Conservation (phyloP, 2,329 filamentous ascomycete genomes). For the Hirsutella thompsonii region DNA sequence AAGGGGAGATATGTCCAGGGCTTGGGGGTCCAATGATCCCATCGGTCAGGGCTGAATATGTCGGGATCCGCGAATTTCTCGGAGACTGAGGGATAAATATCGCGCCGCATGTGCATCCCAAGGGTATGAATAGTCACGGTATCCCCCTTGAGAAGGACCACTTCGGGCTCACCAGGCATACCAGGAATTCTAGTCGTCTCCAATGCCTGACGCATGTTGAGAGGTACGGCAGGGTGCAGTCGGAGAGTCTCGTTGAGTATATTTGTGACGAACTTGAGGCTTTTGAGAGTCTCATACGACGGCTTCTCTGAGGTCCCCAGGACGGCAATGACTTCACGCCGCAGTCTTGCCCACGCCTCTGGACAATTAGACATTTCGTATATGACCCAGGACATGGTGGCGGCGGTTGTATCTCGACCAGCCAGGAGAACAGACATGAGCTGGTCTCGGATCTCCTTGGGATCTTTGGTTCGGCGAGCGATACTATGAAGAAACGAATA, state of each 20-base stretch:
- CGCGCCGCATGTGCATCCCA: constrained; percentile 57
- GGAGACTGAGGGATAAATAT: constrained; percentile 43
- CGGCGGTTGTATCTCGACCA: constrained; percentile 77
- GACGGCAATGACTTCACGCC: constrained; percentile 57
- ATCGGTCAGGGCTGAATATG: constrained; percentile 54
- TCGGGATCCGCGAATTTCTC: constrained; percentile 30
- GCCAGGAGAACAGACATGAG: constrained; percentile 72
- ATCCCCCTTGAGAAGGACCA: constrained; percentile 49
- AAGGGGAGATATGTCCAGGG: constrained; percentile 65
- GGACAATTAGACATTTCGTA: constrained; percentile 72
- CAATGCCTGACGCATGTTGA: constrained; percentile 63
- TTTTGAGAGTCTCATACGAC: constrained; percentile 71
- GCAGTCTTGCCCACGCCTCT: constrained; percentile 52
- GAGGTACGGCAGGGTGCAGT: constrained; percentile 66
- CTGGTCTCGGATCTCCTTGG: constrained; percentile 68
- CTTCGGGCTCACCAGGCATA: constrained; percentile 43
- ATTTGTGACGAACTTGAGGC: constrained; percentile 69
- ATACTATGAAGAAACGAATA: constrained; percentile 85
- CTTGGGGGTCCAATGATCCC: constrained; percentile 48
- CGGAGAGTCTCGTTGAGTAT: constrained; percentile 67
- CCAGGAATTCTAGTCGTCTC: constrained; percentile 5
- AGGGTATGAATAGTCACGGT: constrained; percentile 54
- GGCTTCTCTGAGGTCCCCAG: constrained; percentile 55
- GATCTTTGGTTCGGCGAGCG: constrained; percentile 63
- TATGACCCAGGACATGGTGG: constrained; percentile 66